phyloP scores from a whole-genome alignment of 75 land plant species.

The Pinus albicaulis region DNA sequence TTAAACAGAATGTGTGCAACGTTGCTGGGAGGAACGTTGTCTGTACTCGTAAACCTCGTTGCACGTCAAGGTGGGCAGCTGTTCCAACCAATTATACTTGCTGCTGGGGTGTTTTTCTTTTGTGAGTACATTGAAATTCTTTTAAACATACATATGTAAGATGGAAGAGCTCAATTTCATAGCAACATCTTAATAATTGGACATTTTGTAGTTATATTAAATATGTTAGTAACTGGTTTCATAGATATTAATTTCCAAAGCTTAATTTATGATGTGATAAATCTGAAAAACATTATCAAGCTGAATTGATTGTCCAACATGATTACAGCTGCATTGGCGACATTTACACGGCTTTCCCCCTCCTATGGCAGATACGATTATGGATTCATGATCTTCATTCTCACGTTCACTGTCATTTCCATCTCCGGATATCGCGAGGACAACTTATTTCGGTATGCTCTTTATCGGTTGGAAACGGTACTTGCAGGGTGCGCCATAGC shows the following conservation, averaged over 20 bases:
- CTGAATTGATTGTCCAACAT: too few species aligned
- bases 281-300: too few species aligned
- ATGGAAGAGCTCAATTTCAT: too few species aligned
- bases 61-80: slow-evolving; percentile 29
- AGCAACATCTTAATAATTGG: too few species aligned
- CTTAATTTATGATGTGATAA: too few species aligned
- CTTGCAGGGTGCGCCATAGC: slow-evolving; percentile 31
- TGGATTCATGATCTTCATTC: slow-evolving; percentile 54
- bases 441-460: slow-evolving; percentile 16
- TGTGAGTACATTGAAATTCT: slow-evolving; percentile 14
- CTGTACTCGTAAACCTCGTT: slow-evolving; percentile 41
- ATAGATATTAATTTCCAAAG: too few species aligned
- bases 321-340: slow-evolving; percentile 30
- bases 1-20: slow-evolving; percentile 62
- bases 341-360: slow-evolving; percentile 51
- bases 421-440: slow-evolving; percentile 39
- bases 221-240: too few species aligned
- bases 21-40: slow-evolving; percentile 47
- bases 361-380: slow-evolving; percentile 45
- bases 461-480: slow-evolving; percentile 34
- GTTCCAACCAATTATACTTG: slow-evolving; percentile 33
- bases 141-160: background rate
- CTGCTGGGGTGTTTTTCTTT: slow-evolving; percentile 36
- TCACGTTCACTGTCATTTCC: slow-evolving; percentile 50
- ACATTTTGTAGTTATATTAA: too few species aligned